Percentiles rank a stretch among this genome's conserved stretches.
Conservation (phyloP, 495 filamentous ascomycete species). For the Barbatosphaeria neglecta region DNA sequence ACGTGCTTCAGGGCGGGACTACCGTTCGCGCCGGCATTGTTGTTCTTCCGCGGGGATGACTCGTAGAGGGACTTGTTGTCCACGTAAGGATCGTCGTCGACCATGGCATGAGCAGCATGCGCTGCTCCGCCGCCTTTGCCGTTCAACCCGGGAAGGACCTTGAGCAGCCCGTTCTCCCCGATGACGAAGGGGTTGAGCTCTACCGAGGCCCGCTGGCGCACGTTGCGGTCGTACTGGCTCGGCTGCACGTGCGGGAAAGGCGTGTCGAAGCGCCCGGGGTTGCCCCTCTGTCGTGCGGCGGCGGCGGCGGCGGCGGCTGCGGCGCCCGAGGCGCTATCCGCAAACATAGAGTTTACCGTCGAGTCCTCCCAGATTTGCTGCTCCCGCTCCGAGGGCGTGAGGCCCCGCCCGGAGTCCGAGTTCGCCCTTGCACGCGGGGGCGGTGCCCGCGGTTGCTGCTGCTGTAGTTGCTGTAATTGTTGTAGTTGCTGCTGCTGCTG, state of each 20-base stretch:
- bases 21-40: no score
- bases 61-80: background rate
- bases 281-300: slow-evolving; percentile 12
- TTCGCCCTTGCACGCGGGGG: slow-evolving; percentile 12
- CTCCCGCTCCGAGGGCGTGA: slow-evolving; percentile 1
- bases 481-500: slow-evolving; percentile 1
- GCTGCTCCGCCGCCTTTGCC: slow-evolving; percentile 1
- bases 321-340: slow-evolving; percentile 15
- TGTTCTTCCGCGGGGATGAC: background rate
- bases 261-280: slow-evolving; percentile 15
- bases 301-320: slow-evolving; percentile 14
- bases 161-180: slow-evolving; percentile 19
- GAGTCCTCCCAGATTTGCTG: slow-evolving; percentile 27
- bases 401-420: slow-evolving; percentile 10
- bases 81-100: background rate
- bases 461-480: slow-evolving; percentile 7
- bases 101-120: background rate
- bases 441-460: no score
- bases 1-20: background rate
- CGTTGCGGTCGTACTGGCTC: slow-evolving; percentile 10
- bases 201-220: slow-evolving; percentile 3
- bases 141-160: slow-evolving; percentile 10
- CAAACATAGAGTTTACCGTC: slow-evolving; percentile 24
- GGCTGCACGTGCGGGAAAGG: slow-evolving; percentile 2
- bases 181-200: slow-evolving; percentile 15